Conservation (phyloP, 306 rosid genomes). For the Rosa chinensis region DNA sequence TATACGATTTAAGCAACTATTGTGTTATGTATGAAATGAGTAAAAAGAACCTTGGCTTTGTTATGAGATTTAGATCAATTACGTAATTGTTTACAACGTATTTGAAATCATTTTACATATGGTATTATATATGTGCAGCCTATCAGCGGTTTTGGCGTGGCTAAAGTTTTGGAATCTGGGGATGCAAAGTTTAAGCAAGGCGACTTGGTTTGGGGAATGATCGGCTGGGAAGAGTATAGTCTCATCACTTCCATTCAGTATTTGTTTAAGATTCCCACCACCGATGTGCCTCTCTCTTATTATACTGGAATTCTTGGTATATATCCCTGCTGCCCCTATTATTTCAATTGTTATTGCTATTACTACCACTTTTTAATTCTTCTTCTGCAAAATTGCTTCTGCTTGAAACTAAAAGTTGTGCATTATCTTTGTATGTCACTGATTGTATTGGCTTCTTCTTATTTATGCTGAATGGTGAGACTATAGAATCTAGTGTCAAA, state of each 20-base stretch:
- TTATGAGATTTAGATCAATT: background rate
- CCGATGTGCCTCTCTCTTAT: conserved; percentile 51
- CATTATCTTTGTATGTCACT: background rate
- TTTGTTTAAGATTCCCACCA: conserved; percentile 39
- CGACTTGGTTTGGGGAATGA: conserved; percentile 45
- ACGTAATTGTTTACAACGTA: background rate
- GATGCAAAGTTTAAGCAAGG: conserved; percentile 47
- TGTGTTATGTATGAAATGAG: background rate
- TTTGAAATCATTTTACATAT: background rate
- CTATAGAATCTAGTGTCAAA: too few species aligned
- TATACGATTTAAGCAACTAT: too few species aligned
- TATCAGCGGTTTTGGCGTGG: conserved; percentile 45
- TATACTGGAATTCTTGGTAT: conserved; percentile 37
- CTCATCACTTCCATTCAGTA: conserved; percentile 26
- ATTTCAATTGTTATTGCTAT: background rate
- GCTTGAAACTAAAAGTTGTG: too few species aligned
- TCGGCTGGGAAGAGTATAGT: conserved; percentile 57
- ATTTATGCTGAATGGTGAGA: background rate
- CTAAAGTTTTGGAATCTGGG: conserved; percentile 46
- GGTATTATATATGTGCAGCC: conserved; percentile 26
- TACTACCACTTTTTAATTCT: background rate
- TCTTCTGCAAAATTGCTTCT: background rate
- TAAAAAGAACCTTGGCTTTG: background rate
- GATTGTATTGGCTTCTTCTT: background rate
- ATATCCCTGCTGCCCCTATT: background rate